Evolutionary conservation across 306 rosid genomes (phyloP).

Genomic region (Quercus glauca): DNA sequence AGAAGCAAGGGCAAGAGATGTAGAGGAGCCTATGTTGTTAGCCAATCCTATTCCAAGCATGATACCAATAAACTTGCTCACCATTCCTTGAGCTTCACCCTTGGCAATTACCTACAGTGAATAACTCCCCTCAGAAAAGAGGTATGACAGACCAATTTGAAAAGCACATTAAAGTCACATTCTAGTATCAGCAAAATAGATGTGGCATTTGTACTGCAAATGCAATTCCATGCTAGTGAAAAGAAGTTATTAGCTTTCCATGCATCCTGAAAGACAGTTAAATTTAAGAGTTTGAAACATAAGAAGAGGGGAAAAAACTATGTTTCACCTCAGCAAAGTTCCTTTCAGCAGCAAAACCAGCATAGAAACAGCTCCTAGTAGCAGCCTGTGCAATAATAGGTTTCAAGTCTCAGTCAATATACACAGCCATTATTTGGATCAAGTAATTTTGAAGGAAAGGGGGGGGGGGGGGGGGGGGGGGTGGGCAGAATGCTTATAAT

Average conservation of each 20-base stretch:
- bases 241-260: constrained; percentile 7
- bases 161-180: not conserved
- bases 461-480: too few species aligned
- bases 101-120: constrained; percentile 84
- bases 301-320: constrained; percentile 11
- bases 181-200: not conserved
- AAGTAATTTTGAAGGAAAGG: not conserved
- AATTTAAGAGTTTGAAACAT: not conserved
- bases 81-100: constrained; percentile 99
- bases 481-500: not conserved
- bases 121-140: constrained; percentile 18
- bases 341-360: constrained; percentile 98
- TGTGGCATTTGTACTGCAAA: not conserved
- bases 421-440: not conserved
- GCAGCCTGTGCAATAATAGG: constrained; percentile 67
- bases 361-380: constrained; percentile 94
- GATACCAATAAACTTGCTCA: constrained; percentile 86
- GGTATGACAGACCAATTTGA: not conserved
- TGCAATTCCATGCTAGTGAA: not conserved
- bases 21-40: constrained; percentile 68
- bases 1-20: constrained; percentile 67
- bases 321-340: constrained; percentile 90
- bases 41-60: constrained; percentile 83
- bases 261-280: constrained; percentile 10
- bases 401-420: constrained; percentile 19